Evolutionary conservation across 345 rosid genomes (phyloP).

Genomic region (Kernera saxatilis): DNA sequence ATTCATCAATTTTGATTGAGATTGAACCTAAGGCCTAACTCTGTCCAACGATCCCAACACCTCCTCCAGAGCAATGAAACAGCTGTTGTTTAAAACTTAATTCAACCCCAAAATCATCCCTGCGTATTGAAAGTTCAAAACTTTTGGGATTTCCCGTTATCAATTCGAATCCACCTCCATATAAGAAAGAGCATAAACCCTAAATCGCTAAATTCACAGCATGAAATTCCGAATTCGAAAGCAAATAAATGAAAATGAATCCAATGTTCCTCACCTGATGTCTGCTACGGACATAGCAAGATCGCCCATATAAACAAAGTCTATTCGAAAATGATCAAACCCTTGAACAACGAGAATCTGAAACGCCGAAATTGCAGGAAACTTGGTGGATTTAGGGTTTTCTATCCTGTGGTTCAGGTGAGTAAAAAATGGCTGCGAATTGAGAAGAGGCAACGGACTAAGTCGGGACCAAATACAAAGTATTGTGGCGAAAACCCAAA

Average conservation of each 20-base stretch:
- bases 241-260: background rate
- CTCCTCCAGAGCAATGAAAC: background rate
- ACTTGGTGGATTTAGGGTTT: background rate
- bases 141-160: background rate
- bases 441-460: slow-evolving; percentile 3
- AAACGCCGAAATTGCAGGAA: background rate
- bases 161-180: background rate
- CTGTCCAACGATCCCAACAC: background rate
- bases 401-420: background rate
- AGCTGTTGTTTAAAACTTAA: background rate
- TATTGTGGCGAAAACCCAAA: background rate
- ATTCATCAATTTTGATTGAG: background rate
- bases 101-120: background rate
- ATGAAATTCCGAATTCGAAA: background rate
- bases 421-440: slow-evolving; percentile 28
- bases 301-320: slow-evolving; percentile 11
- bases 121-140: background rate
- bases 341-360: background rate
- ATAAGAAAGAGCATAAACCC: background rate
- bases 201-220: background rate
- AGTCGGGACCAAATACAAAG: background rate
- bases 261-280: slow-evolving; percentile 21
- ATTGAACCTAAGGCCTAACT: background rate
- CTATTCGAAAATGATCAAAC: background rate
- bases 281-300: slow-evolving; percentile 18